Conservation (phyloP, 2,329 filamentous ascomycete genomes). For the Aureobasidium sp. region DNA sequence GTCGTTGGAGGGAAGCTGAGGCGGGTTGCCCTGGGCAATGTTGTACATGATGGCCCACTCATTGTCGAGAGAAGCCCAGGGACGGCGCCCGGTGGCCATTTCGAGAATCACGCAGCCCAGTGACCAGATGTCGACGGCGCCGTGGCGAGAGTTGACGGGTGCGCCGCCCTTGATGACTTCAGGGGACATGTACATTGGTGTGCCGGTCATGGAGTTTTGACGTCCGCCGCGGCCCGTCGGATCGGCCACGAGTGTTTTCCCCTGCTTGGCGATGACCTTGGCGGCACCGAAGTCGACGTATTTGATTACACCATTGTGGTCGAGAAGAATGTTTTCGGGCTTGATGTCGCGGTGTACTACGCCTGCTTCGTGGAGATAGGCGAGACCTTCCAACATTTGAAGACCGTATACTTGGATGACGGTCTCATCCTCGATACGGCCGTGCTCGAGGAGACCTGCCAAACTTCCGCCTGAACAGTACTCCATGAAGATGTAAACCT, state of each 20-base stretch:
- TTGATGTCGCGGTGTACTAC: constrained; percentile 98
- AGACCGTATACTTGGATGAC: constrained; percentile 95
- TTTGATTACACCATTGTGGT: constrained; percentile 97
- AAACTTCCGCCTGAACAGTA: constrained; percentile 95
- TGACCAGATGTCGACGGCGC: constrained; percentile 92
- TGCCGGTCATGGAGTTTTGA: constrained; percentile 92
- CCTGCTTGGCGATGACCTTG: constrained; percentile 91
- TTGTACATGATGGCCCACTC: constrained; percentile 99
- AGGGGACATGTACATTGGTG: constrained; percentile 99
- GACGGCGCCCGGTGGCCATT: constrained; percentile 90
- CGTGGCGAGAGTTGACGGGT: constrained; percentile 62
- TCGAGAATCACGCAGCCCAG: constrained; percentile 94
- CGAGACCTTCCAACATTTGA: constrained; percentile 87
- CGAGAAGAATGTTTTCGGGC: constrained; percentile 90
- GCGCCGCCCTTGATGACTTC: constrained; percentile 96
- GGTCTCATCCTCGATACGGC: constrained; percentile 94
- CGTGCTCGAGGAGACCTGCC: constrained; percentile 83
- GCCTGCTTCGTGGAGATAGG: constrained; percentile 82
- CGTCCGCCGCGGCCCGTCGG: constrained; percentile 30
- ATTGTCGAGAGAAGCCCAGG: constrained; percentile 94
- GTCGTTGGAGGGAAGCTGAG: constrained; percentile 71
- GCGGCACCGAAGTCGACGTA: constrained; percentile 98
- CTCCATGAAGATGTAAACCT: constrained; percentile 99
- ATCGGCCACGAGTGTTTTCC: constrained; percentile 68
- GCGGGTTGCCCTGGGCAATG: constrained; percentile 93